Evolutionary conservation across 23 red algal genomes (phyloP), one percentile per base, ranked within the genome.

Genomic region (Gracilaria vermiculophylla): DNA sequence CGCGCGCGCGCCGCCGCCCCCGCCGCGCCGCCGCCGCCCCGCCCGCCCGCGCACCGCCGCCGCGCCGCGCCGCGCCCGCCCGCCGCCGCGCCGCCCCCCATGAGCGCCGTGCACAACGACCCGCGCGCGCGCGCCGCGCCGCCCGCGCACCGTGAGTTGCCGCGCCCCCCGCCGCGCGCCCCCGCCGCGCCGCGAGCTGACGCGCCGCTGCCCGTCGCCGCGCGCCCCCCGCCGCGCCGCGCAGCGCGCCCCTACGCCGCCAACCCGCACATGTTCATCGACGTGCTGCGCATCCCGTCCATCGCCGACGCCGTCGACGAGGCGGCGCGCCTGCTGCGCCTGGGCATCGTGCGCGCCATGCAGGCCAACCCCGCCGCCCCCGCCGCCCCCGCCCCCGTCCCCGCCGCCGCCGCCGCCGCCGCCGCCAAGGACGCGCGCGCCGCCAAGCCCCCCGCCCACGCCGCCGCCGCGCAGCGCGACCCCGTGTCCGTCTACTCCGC

Each of bases 321-420:
- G 37, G 81, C 81, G 5, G 72, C 81, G 6, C 47, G 51, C n/a
- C 54, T 86, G 5, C 33, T 86, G 16, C 81, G 81, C 10, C 39
- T 53, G 3, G 81, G 81, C 23, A 86, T 86, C 20, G 45, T 86
- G 24, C 81, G 81, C 53, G 81, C 81, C 5, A 86, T 86, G 81
- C 39, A 57, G 19, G 44, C 42, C 2, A 86, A 86, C 64, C 49
- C 76, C 36, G 31, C 27, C 49, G 34, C 50, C 28, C 49, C 40
- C 3, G 27, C 50, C 34, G 76, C 40, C 76, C 3, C 50, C 8
- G 76, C 55, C 12, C 2, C 29, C n/a, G 5, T 35, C 2, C n/a
- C n/a, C n/a, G 34, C 50, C 28, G 76, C 40, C 3, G 27, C 50
- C 34, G 76, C 40, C 76, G 21, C 50, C 8, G 76, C 55, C 12